These are phyloP conservation scores for Podochytrium sp. DNA, from an alignment of 192 early-diverging fungal species.

Conservation along the genomic window DNA sequence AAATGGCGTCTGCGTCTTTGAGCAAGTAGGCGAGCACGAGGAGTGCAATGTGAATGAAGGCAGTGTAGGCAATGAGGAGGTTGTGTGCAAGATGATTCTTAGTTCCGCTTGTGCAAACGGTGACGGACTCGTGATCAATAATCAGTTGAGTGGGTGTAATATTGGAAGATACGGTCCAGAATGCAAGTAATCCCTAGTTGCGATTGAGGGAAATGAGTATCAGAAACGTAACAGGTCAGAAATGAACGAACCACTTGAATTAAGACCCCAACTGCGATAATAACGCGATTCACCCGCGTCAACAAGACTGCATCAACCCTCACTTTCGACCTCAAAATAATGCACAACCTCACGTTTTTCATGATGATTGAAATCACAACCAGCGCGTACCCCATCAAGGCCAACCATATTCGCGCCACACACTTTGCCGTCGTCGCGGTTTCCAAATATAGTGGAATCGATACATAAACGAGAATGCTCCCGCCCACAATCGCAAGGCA, in stretches of 20 bases:
- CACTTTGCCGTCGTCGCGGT: background rate
- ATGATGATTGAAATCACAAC: background rate
- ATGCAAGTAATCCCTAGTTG: background rate
- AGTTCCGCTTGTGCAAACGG: background rate
- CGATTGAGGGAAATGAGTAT: too few relatives aligned
- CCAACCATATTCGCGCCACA: background rate
- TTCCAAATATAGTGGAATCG: background rate
- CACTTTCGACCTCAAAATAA: slow-evolving; percentile 2
- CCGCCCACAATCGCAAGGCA: background rate
- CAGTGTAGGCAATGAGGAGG: background rate
- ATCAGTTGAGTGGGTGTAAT: background rate
- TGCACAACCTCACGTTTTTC: background rate
- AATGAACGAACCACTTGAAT: background rate
- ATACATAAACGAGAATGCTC: background rate
- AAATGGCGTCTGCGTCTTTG: slow-evolving; percentile 1
- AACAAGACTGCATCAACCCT: background rate
- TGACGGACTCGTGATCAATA: background rate
- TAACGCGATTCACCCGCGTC: background rate
- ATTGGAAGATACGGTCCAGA: background rate
- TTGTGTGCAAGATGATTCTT: background rate
- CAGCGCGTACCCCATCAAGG: background rate
- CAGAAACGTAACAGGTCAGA: too few relatives aligned
- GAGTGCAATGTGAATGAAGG: background rate
- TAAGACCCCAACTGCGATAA: background rate
- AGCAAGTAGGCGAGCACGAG: background rate